A percentile compares a stretch with the other conserved stretches of the same genome.
Conservation (phyloP, 306 rosid species). For the Dalbergia cochinchinensis region DNA sequence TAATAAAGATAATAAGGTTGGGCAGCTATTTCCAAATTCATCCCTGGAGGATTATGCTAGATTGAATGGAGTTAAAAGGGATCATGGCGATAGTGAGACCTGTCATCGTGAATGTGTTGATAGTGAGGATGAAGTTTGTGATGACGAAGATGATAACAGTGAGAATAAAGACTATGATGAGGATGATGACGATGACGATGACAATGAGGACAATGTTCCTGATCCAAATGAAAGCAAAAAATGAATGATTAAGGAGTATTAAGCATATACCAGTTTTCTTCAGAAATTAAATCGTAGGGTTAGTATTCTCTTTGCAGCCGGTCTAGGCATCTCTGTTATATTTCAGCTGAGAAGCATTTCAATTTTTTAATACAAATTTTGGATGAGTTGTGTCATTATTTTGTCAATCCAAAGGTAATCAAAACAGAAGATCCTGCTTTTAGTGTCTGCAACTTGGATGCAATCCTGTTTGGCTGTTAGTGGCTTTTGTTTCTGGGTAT, state of each 20-base stretch:
- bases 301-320: slow-evolving; percentile 12
- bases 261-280: slow-evolving; percentile 9
- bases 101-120: slow-evolving; percentile 26
- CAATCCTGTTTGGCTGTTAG: background rate
- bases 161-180: slow-evolving; percentile 31
- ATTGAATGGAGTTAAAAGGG: slow-evolving; percentile 38
- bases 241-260: slow-evolving; percentile 34
- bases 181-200: slow-evolving; percentile 12
- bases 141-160: slow-evolving; percentile 25
- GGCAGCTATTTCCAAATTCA: slow-evolving; percentile 67
- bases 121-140: slow-evolving; percentile 40
- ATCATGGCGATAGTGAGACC: slow-evolving; percentile 34
- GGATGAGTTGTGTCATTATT: slow-evolving; percentile 37
- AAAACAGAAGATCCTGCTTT: background rate
- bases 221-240: slow-evolving; percentile 29
- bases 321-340: slow-evolving; percentile 20
- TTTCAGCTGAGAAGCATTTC: slow-evolving; percentile 22
- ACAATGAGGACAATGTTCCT: slow-evolving; percentile 25
- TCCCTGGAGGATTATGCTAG: slow-evolving; percentile 72
- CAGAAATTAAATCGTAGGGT: slow-evolving; percentile 22
- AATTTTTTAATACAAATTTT: slow-evolving; percentile 40
- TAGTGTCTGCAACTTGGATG: background rate
- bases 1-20: slow-evolving; percentile 61
- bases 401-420: background rate
- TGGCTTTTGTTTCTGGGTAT: background rate